Evolutionary conservation across 1,139 yeast genomes (phyloP).

Genomic region (Taiozyma sp.): DNA sequence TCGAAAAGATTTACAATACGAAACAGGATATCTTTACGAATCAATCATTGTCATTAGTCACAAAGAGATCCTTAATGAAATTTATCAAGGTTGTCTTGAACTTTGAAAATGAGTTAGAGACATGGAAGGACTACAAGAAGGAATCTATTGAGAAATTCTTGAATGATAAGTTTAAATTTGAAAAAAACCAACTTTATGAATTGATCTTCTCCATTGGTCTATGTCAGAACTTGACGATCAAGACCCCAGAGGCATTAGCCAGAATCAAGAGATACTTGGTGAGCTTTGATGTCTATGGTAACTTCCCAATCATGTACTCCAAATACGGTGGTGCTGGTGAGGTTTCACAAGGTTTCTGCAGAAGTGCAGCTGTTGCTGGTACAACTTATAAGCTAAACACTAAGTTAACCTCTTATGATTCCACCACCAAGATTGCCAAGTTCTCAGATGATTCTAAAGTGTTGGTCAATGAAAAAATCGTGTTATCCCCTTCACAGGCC

Average conservation of each 20-base stretch:
- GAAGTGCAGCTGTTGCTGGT: constrained; percentile 98
- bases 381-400: constrained; percentile 86
- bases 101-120: constrained; percentile 48
- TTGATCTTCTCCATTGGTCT: constrained; percentile 82
- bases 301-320: constrained; percentile 86
- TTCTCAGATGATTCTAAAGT: constrained; percentile 75
- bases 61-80: constrained; percentile 86
- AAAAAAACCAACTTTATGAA: constrained; percentile 72
- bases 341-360: constrained; percentile 91
- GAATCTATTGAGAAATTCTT: constrained; percentile 56
- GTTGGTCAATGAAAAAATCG: constrained; percentile 68
- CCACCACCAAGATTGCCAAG: constrained; percentile 56
- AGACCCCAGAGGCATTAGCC: constrained; percentile 68
- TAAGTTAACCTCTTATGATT: constrained; percentile 56
- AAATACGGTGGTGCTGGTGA: constrained; percentile 98
- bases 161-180: constrained; percentile 59
- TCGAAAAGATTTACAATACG: constrained; percentile 76
- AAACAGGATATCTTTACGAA: constrained; percentile 94
- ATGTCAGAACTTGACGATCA: constrained; percentile 52
- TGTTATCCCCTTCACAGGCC: constrained; percentile 67
- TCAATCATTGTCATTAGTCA: constrained; percentile 65
- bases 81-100: constrained; percentile 84
- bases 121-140: constrained; percentile 51
- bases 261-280: constrained; percentile 77
- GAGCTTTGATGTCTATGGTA: constrained; percentile 91